Conservation (phyloP, 1,284 basidiomycete species). For the Melampsora americana region DNA sequence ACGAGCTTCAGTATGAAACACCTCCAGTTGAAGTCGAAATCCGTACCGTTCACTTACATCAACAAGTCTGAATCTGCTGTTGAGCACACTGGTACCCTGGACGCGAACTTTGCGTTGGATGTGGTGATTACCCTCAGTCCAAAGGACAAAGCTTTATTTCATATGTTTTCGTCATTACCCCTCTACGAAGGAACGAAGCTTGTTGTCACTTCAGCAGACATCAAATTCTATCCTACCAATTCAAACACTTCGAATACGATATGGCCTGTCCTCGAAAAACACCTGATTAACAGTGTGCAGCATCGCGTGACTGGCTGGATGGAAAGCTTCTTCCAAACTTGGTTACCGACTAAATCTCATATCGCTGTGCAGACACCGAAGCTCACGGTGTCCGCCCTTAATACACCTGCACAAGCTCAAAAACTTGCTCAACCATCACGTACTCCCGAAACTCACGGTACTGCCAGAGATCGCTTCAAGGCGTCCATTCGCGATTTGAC, state of each 20-base stretch:
- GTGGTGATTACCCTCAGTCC: conserved; percentile 21
- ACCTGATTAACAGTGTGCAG: neutral
- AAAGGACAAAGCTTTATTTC: conserved; percentile 2
- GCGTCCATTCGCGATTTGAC: conserved; percentile 34
- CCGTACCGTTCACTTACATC: neutral
- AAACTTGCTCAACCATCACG: neutral
- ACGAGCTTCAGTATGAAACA: conserved; percentile 24
- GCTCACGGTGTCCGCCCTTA: neutral
- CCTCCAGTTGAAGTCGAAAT: conserved; percentile 13
- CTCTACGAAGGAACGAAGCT: conserved; percentile 20
- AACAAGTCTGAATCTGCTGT: conserved; percentile 9
- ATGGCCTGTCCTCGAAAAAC: conserved; percentile 13
- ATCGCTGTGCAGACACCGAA: neutral
- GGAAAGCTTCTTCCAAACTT: conserved; percentile 34
- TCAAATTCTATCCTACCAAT: conserved; percentile 10
- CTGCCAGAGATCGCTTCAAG: conserved; percentile 43
- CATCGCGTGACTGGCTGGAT: conserved; percentile 11
- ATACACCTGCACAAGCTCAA: conserved; percentile 4
- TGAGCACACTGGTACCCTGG: neutral
- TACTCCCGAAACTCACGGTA: conserved; percentile 30
- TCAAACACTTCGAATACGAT: conserved; percentile 6
- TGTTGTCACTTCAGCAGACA: conserved; percentile 13
- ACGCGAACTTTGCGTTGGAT: conserved; percentile 9
- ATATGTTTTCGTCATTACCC: conserved; percentile 21
- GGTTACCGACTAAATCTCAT: conserved; percentile 12